Conservation (phyloP, 2,329 filamentous ascomycete genomes). For the Graphiopsis chlorocephala region DNA sequence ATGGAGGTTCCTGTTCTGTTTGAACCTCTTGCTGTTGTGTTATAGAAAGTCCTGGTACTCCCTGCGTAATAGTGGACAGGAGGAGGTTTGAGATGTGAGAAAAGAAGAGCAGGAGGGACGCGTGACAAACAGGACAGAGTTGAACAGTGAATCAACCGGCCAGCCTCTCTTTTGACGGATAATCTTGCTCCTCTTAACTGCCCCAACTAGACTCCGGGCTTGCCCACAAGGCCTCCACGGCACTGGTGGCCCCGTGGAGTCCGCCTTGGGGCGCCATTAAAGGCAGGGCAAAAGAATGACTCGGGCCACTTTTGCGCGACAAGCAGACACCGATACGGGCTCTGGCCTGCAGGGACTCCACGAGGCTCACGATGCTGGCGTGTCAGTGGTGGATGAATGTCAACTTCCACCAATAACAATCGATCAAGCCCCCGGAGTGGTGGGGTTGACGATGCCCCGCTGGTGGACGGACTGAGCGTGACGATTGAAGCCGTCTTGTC, state of each 20-base stretch:
- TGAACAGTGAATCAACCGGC: neutral
- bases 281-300: neutral
- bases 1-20: neutral
- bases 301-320: slow-evolving; percentile 15
- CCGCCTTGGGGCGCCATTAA: slow-evolving; percentile 10
- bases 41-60: neutral
- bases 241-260: slow-evolving; percentile 2
- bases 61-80: neutral
- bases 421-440: neutral
- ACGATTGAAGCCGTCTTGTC: slow-evolving; percentile 18
- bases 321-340: slow-evolving; percentile 12
- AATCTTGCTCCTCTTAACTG: slow-evolving; percentile 11
- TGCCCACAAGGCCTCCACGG: neutral
- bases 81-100: neutral
- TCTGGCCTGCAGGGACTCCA: slow-evolving; percentile 5
- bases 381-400: slow-evolving; percentile 17
- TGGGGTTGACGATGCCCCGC: slow-evolving; percentile 10
- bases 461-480: slow-evolving; percentile 6
- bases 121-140: neutral
- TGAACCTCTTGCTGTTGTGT: neutral
- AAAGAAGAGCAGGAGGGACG: neutral
- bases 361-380: neutral
- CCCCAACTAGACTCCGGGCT: neutral
- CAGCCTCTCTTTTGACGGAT: neutral
- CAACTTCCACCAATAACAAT: slow-evolving; percentile 18